Evolutionary conservation across 1,139 yeast species (phyloP).

Genomic region (Scheffersomyces titani): DNA sequence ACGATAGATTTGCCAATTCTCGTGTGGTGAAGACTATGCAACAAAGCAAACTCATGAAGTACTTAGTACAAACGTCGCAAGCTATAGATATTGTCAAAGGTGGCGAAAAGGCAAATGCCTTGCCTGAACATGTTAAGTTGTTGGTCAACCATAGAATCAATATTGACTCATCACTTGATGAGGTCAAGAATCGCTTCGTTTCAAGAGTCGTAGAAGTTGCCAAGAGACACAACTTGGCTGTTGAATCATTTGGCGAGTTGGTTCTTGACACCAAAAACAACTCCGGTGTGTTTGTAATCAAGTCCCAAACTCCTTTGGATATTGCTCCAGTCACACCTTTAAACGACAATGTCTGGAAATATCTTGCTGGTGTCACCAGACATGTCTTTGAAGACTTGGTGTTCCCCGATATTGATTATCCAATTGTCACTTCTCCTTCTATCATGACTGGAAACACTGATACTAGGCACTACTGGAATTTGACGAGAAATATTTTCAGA

Average conservation of each 20-base stretch:
- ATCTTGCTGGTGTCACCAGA: slow-evolving; percentile 44
- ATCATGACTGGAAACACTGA: slow-evolving; percentile 84
- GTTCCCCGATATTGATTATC: slow-evolving; percentile 32
- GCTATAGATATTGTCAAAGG: slow-evolving; percentile 35
- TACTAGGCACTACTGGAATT: slow-evolving; percentile 74
- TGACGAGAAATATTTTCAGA: slow-evolving; percentile 74
- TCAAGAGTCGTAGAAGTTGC: slow-evolving; percentile 28
- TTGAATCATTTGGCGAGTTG: slow-evolving; percentile 17
- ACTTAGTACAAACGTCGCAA: slow-evolving; percentile 34
- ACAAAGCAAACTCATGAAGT: slow-evolving; percentile 15
- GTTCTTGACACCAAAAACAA: slow-evolving; percentile 16
- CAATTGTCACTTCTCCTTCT: slow-evolving; percentile 62
- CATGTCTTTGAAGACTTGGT: slow-evolving; percentile 46
- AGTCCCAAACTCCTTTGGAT: slow-evolving; percentile 18
- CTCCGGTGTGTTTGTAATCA: slow-evolving; percentile 28
- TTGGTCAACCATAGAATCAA: slow-evolving; percentile 35
- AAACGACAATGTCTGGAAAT: slow-evolving; percentile 40
- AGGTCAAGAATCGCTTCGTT: slow-evolving; percentile 21
- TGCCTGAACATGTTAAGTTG: slow-evolving; percentile 38
- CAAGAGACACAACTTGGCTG: slow-evolving; percentile 18
- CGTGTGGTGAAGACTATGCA: slow-evolving; percentile 19
- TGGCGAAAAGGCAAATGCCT: slow-evolving; percentile 38
- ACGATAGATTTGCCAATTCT: slow-evolving; percentile 25
- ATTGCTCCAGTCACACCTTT: slow-evolving; percentile 42
- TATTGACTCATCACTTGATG: slow-evolving; percentile 26